Percentiles rank a stretch among this genome's conserved stretches.
These are phyloP conservation scores for Raffaelea arxii DNA, from an alignment of 2,329 filamentous ascomycete genomes.

Conservation along the genomic window DNA sequence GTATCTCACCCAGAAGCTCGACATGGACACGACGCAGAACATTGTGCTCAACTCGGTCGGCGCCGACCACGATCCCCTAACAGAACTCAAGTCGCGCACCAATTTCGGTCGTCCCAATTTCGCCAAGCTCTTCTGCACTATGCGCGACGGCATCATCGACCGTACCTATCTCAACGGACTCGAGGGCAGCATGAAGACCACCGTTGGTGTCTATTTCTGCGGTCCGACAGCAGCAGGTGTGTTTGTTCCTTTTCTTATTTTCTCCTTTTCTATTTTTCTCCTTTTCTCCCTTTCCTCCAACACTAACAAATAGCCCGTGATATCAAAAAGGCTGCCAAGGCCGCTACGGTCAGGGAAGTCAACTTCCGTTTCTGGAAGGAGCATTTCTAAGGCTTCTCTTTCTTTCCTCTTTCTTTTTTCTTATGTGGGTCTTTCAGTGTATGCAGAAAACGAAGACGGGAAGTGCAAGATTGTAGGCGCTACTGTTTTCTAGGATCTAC, in stretches of 20 bases:
- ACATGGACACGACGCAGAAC: conserved; percentile 87
- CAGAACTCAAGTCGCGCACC: conserved; percentile 79
- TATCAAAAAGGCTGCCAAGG: conserved; percentile 73
- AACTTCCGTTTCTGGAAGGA: conserved; percentile 99
- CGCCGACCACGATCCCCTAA: conserved; percentile 77
- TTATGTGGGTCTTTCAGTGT: background rate
- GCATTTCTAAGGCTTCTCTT: conserved; percentile 51
- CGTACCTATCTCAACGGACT: conserved; percentile 77
- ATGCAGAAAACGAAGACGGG: too few relatives aligned
- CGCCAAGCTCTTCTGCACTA: conserved; percentile 63
- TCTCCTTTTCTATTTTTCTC: background rate
- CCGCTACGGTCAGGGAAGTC: conserved; percentile 66
- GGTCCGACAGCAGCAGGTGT: conserved; percentile 65
- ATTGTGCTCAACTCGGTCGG: conserved; percentile 96
- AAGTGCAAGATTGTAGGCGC: too few relatives aligned
- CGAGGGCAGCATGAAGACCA: conserved; percentile 65
- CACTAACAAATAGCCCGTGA: conserved; percentile 56
- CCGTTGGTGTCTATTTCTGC: conserved; percentile 96
- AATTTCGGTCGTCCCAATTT: conserved; percentile 96
- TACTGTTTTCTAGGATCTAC: too few relatives aligned
- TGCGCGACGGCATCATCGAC: conserved; percentile 81
- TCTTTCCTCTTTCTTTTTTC: background rate
- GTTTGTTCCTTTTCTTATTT: conserved; percentile 15
- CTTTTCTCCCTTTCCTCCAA: background rate
- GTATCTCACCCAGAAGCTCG: conserved; percentile 88